Percentiles rank a stretch among this genome's conserved stretches.
Conservation (phyloP, 2,329 filamentous ascomycete genomes). For the Nemania bipapillata region DNA sequence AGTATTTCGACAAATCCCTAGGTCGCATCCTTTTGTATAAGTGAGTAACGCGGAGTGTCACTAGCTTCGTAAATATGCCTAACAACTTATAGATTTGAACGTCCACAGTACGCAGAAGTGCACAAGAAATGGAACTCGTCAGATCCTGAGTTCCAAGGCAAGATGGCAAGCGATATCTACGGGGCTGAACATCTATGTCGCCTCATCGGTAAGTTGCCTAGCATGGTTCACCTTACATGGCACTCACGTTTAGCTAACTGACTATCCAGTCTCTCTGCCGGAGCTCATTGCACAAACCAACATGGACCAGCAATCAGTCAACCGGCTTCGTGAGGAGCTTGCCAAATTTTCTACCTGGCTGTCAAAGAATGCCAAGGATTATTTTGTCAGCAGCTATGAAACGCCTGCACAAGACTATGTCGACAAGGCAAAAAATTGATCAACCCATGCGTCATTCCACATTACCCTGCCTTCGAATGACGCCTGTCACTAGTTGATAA, state of each 20-base stretch:
- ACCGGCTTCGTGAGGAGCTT: slow-evolving; percentile 87
- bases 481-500: background rate
- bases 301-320: slow-evolving; percentile 93
- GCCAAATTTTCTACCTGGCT: slow-evolving; percentile 88
- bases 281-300: slow-evolving; percentile 97
- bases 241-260: slow-evolving; percentile 28
- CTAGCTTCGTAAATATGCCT: slow-evolving; percentile 26
- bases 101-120: slow-evolving; percentile 84
- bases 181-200: slow-evolving; percentile 92
- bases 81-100: slow-evolving; percentile 75
- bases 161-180: slow-evolving; percentile 82
- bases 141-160: slow-evolving; percentile 73
- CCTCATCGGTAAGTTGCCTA: slow-evolving; percentile 76
- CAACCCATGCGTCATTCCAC: background rate
- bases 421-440: slow-evolving; percentile 66
- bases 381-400: slow-evolving; percentile 82
- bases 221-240: background rate
- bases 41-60: slow-evolving; percentile 53
- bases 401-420: slow-evolving; percentile 76
- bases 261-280: slow-evolving; percentile 78
- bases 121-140: slow-evolving; percentile 74
- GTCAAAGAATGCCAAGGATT: slow-evolving; percentile 76
- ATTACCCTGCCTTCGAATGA: background rate
- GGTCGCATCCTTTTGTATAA: slow-evolving; percentile 88
- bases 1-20: slow-evolving; percentile 93